Evolutionary conservation across 2,329 filamentous ascomycete species (phyloP).

Genomic region (Botryosphaeria dothidea): DNA sequence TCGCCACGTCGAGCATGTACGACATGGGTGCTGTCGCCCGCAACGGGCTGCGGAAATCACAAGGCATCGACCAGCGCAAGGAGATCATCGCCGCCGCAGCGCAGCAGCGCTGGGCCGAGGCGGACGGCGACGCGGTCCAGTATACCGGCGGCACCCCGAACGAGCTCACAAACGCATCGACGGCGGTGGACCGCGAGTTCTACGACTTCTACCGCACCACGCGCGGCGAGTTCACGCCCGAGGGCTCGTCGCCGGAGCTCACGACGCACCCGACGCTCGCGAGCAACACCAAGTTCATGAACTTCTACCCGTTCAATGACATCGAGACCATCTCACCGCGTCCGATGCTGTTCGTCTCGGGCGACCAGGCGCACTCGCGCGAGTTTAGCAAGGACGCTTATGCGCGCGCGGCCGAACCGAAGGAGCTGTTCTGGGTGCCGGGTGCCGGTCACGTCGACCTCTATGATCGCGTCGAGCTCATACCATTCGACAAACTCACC

Average conservation of each 20-base stretch:
- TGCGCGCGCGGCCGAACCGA: slow-evolving; percentile 33
- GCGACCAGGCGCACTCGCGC: slow-evolving; percentile 30
- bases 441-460: slow-evolving; percentile 39
- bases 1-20: slow-evolving; percentile 29
- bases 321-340: slow-evolving; percentile 34
- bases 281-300: slow-evolving; percentile 32
- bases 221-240: slow-evolving; percentile 31
- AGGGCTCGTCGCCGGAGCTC: slow-evolving; percentile 22
- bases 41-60: slow-evolving; percentile 21
- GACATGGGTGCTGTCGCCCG: slow-evolving; percentile 24
- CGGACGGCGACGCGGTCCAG: slow-evolving; percentile 19
- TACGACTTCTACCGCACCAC: slow-evolving; percentile 36
- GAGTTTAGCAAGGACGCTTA: slow-evolving; percentile 34
- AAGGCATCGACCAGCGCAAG: slow-evolving; percentile 23
- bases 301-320: slow-evolving; percentile 33
- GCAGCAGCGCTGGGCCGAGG: slow-evolving; percentile 22
- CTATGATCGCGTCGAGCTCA: slow-evolving; percentile 40
- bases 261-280: slow-evolving; percentile 36
- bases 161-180: slow-evolving; percentile 25
- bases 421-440: slow-evolving; percentile 37
- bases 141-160: neutral
- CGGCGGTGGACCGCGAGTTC: slow-evolving; percentile 29
- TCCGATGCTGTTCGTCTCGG: slow-evolving; percentile 30
- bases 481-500: slow-evolving; percentile 35
- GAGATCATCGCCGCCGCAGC: slow-evolving; percentile 18